Evolutionary conservation across 768 basidiomycete genomes (phyloP).

Genomic region (Pleurotus eryngii): DNA sequence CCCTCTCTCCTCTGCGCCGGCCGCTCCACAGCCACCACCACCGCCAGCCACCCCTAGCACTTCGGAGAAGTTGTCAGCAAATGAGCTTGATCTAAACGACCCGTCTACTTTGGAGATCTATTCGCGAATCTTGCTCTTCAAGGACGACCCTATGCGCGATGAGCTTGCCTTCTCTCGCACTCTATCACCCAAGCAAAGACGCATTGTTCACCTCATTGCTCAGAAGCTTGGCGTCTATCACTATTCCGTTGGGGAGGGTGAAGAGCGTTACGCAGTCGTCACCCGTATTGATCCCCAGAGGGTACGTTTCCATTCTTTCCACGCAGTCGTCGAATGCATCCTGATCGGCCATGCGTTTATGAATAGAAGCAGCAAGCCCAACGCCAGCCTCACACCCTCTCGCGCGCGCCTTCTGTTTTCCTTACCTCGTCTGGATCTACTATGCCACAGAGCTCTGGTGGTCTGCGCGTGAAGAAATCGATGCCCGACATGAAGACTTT

Average conservation of each 20-base stretch:
- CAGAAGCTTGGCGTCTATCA: slow-evolving; percentile 96
- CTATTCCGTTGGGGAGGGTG: slow-evolving; percentile 89
- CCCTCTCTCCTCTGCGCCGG: slow-evolving; percentile 43
- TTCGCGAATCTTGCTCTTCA: slow-evolving; percentile 93
- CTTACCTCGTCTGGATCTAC: slow-evolving; percentile 52
- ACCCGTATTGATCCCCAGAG: slow-evolving; percentile 84
- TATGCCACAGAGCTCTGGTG: slow-evolving; percentile 35
- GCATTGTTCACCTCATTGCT: slow-evolving; percentile 93
- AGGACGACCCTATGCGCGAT: slow-evolving; percentile 95
- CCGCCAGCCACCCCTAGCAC: slow-evolving; percentile 58
- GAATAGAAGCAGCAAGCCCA: slow-evolving; percentile 42
- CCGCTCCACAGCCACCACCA: slow-evolving; percentile 54
- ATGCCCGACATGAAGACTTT: slow-evolving; percentile 97
- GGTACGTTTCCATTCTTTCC: slow-evolving; percentile 40
- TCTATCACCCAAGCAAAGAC: slow-evolving; percentile 78
- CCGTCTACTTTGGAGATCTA: slow-evolving; percentile 96
- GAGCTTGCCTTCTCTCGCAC: slow-evolving; percentile 95
- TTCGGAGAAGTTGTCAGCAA: slow-evolving; percentile 58
- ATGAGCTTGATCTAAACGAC: slow-evolving; percentile 94
- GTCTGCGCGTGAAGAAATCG: slow-evolving; percentile 91
- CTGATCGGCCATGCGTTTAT: slow-evolving; percentile 12
- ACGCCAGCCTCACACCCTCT: slow-evolving; percentile 63
- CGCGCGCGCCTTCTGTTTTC: slow-evolving; percentile 80
- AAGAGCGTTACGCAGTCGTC: slow-evolving; percentile 91
- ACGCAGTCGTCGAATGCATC: slow-evolving; percentile 6